These are phyloP conservation scores for Adansonia digitata DNA, from an alignment of 345 rosid species.

Conservation along the genomic window DNA sequence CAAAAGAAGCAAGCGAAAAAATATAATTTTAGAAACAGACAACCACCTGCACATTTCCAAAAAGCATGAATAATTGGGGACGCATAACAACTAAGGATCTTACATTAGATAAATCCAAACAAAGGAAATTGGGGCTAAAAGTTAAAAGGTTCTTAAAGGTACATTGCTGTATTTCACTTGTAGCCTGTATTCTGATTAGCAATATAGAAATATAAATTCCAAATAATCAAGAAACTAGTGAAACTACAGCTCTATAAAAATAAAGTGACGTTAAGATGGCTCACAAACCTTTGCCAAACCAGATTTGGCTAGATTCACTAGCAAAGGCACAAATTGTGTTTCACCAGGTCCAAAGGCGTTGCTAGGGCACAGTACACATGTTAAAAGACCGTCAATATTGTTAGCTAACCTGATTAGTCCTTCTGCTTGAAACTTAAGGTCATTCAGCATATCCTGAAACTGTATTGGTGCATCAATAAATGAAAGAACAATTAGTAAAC, in stretches of 20 bases:
- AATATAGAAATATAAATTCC: neutral
- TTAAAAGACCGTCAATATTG: slow-evolving; percentile 66
- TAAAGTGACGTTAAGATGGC: slow-evolving; percentile 7
- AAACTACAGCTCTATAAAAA: neutral
- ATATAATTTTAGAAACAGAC: neutral
- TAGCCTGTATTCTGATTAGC: neutral
- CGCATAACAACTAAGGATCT: neutral
- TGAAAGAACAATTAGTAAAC: slow-evolving; percentile 17
- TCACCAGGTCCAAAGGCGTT: slow-evolving; percentile 90
- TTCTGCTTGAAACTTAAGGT: slow-evolving; percentile 94
- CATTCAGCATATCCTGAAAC: slow-evolving; percentile 63
- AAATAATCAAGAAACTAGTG: neutral
- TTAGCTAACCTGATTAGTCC: slow-evolving; percentile 66
- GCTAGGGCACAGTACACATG: slow-evolving; percentile 89
- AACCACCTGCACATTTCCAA: neutral
- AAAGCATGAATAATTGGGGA: neutral
- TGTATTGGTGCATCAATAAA: slow-evolving; percentile 29
- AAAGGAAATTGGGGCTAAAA: neutral
- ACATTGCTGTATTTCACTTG: neutral
- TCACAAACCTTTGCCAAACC: slow-evolving; percentile 77
- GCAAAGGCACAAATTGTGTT: slow-evolving; percentile 46
- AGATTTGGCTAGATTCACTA: slow-evolving; percentile 59
- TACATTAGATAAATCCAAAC: neutral
- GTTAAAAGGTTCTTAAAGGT: neutral
- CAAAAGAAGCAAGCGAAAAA: neutral